Base-by-base conservation (phyloP, 257 asterid species). In the Rehmannia glutinosa region DNA sequence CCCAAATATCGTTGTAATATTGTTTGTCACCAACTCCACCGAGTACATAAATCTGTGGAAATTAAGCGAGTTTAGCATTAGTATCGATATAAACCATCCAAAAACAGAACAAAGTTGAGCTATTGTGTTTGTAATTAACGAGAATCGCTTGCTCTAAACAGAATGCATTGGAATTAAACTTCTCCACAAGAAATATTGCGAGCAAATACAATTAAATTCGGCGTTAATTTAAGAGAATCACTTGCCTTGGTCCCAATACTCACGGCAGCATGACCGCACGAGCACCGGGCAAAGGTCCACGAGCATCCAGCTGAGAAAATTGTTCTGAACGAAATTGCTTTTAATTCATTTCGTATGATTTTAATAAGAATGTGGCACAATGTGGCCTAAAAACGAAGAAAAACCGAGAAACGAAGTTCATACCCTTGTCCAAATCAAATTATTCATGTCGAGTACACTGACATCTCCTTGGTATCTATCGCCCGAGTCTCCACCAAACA, bases 181-280 rank as follows among this genome's bases (percentile, higher is more conserved):
- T n/a, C n/a, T n/a, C n/a, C n/a, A n/a, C n/a, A n/a, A n/a, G n/a
- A n/a, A n/a, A n/a, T n/a, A n/a, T n/a, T n/a, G n/a, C n/a, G n/a
- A n/a, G n/a, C n/a, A n/a, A n/a, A n/a, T n/a, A n/a, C n/a, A n/a
- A n/a, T n/a, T n/a, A n/a, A n/a, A n/a, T n/a, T n/a, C n/a, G n/a
- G n/a, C n/a, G n/a, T n/a, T 32, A 49, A 36, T 64, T 25, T 8
- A 46, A 33, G 46, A 45, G 41, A 71, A 17, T 5, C 17, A 74
- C 89, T 82, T 77, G 82, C 98, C 92, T 90, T 90, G 36, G 96
- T 74, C 38, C 97, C 99, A 49, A 90, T 70, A 60, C 81, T 83
- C 12, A 90, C 96, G 12, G 95, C 82, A 61, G 94, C 86, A 81
- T 93, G 99, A 16, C 97, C 99, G 99, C 99, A 62, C 97, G 92